phyloP scores from a whole-genome alignment of 2,329 filamentous ascomycete genomes.

The Pseudogymnoascus sp. region DNA sequence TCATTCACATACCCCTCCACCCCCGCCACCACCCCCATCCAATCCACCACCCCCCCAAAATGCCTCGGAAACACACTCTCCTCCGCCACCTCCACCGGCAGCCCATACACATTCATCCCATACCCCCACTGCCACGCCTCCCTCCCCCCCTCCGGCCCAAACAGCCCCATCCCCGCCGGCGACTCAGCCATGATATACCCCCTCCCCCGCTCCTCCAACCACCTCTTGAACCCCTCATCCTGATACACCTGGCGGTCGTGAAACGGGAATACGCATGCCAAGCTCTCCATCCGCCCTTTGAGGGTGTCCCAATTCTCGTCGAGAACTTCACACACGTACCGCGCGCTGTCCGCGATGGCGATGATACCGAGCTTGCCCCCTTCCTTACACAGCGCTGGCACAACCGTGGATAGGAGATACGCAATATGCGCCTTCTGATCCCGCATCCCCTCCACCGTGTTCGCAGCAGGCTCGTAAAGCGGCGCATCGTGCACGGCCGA shows the following conservation, averaged over 20 bases:
- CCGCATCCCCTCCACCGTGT: slow-evolving; percentile 54
- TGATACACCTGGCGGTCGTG: slow-evolving; percentile 6
- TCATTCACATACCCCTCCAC: slow-evolving; percentile 33
- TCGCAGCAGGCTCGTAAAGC: slow-evolving; percentile 44
- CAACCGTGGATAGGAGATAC: slow-evolving; percentile 56
- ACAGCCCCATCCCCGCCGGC: slow-evolving; percentile 44
- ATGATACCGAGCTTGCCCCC: slow-evolving; percentile 59
- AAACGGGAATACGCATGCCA: slow-evolving; percentile 17
- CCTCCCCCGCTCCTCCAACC: slow-evolving; percentile 43
- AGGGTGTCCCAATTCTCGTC: slow-evolving; percentile 44
- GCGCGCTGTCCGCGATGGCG: slow-evolving; percentile 59
- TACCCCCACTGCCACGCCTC: slow-evolving; percentile 27
- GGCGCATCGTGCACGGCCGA: slow-evolving; percentile 50
- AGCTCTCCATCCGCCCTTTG: slow-evolving; percentile 40
- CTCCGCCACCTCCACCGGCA: slow-evolving; percentile 36
- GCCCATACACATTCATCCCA: slow-evolving; percentile 62
- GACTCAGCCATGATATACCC: slow-evolving; percentile 50
- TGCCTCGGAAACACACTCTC: slow-evolving; percentile 56
- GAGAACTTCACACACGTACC: slow-evolving; percentile 50
- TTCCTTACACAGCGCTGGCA: slow-evolving; percentile 40
- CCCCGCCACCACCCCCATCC: slow-evolving; percentile 50
- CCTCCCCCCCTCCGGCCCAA: slow-evolving; percentile 37
- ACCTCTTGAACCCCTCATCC: slow-evolving; percentile 36
- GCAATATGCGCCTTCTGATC: slow-evolving; percentile 51
- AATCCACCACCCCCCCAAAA: slow-evolving; percentile 47